Base-by-base conservation (phyloP, 1,139 yeast genomes). In the Candida dubliniensis region DNA sequence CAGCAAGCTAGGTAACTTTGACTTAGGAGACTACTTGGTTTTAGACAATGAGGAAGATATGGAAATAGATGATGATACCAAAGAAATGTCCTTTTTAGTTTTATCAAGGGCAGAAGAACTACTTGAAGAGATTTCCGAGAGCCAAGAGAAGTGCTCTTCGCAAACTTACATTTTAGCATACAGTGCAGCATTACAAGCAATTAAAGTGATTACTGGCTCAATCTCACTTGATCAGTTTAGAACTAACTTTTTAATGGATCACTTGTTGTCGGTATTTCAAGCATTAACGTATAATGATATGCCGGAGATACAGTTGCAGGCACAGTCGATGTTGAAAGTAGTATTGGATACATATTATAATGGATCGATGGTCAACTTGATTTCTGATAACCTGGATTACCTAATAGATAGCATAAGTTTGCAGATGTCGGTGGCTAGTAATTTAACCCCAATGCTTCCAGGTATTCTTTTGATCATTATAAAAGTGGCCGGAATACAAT, bases 331-430 rank as follows among this genome's bases (percentile, higher is more conserved):
- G 0, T 37, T 68, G 1, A 48, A 50, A 31, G 36, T 29, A 9
- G 65, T 91, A 8, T 78, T 95, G 0, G 57, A 69, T 10, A 65
- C 65, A 7, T 73, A 87, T 37, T 86, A 84, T 51, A 63, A 74
- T 41, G 81, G 82, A 0, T 79, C 87, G 0, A 63, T 90, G 7
- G 66, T 71, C 36, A 62, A 62, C 2, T 57, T 91, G 50, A 70
- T 93, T 3, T 57, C 74, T 34, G 82, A 80, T 34, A 91, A 91
- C 58, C 77, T 82, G 53, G 97, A 91, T 57, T 91, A 91, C 58
- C 62, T 93, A 24, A 67, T 90, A 10, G 97, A 93, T 61, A 68
- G 90, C 0, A 67, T 90, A 13, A 84, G 96, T 7, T 64, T 82
- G 34, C 79, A 77, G 50, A 67, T 93, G 43, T 79, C 87, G 25